Conservation (phyloP, 495 filamentous ascomycete genomes). For the Alectoria sarmentosa region DNA sequence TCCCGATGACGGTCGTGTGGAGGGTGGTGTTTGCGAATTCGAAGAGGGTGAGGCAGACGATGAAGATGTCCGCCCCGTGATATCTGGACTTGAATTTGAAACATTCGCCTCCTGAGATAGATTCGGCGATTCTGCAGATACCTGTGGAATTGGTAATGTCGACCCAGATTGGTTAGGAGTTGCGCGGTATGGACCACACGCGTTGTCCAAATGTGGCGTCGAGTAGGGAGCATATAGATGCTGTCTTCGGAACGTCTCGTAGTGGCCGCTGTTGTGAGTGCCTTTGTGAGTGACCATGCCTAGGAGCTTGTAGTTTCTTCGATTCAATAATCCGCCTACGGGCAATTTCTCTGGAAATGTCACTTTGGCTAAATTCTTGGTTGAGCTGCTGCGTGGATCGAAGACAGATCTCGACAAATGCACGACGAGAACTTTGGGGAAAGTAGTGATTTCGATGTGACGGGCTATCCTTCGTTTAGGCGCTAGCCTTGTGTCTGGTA, state of each 20-base stretch:
- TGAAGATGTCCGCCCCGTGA: not conserved
- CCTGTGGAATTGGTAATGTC: slow-evolving; percentile 37
- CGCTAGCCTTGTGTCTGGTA: slow-evolving; percentile 66
- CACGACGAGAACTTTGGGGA: slow-evolving; percentile 83
- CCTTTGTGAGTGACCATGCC: slow-evolving; percentile 91
- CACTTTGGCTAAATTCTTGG: slow-evolving; percentile 92
- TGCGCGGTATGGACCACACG: slow-evolving; percentile 60
- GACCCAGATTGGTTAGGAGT: slow-evolving; percentile 41
- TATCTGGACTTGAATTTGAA: slow-evolving; percentile 18
- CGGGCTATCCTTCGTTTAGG: slow-evolving; percentile 80
- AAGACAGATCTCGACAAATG: slow-evolving; percentile 92
- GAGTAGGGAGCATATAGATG: slow-evolving; percentile 67
- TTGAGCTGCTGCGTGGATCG: slow-evolving; percentile 61
- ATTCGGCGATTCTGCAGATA: slow-evolving; percentile 16
- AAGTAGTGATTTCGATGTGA: slow-evolving; percentile 74
- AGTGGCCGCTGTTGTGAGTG: slow-evolving; percentile 92
- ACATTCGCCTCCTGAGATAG: slow-evolving; percentile 13
- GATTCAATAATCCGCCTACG: slow-evolving; percentile 70
- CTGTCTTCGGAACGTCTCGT: slow-evolving; percentile 94
- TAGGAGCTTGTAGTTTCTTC: slow-evolving; percentile 75
- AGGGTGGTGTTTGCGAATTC: slow-evolving; percentile 24
- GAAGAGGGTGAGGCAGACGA: slow-evolving; percentile 38
- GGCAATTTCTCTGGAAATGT: slow-evolving; percentile 78
- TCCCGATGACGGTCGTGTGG: slow-evolving; percentile 24
- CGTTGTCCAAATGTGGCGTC: slow-evolving; percentile 68